These are phyloP conservation scores for Komagataea norvegica DNA, from an alignment of 1,139 yeast genomes.

Conservation along the genomic window DNA sequence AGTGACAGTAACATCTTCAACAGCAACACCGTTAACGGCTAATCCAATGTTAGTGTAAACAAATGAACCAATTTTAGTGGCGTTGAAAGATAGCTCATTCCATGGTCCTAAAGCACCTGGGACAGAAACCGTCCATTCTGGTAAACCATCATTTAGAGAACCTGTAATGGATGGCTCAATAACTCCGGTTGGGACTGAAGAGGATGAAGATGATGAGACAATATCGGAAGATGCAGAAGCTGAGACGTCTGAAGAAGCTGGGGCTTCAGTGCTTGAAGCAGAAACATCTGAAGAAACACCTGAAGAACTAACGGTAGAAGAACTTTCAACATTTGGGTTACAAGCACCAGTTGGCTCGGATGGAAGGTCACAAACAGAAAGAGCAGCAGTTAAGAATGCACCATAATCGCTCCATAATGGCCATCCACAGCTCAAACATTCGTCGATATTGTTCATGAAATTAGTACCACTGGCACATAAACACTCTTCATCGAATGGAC, in stretches of 20 bases:
- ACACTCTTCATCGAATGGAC: conserved; percentile 6
- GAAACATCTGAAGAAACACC: background rate
- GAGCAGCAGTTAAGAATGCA: conserved; percentile 1
- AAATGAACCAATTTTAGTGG: conserved; percentile 6
- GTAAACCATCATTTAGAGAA: conserved; percentile 1
- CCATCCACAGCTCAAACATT: conserved; percentile 11
- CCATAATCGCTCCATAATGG: conserved; percentile 6
- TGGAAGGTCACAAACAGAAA: conserved; percentile 2
- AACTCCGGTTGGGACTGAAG: no score
- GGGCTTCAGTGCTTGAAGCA: background rate
- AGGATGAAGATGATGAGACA: no score
- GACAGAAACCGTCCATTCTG: conserved; percentile 4
- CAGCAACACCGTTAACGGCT: background rate
- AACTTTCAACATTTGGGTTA: background rate
- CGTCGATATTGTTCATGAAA: background rate
- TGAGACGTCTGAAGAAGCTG: background rate
- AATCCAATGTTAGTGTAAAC: conserved; percentile 1
- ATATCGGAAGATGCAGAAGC: no score
- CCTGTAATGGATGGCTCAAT: conserved; percentile 1
- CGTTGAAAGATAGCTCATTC: conserved; percentile 1
- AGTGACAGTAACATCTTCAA: background rate
- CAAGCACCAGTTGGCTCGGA: conserved; percentile 13
- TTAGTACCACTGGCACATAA: conserved; percentile 2
- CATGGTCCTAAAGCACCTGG: conserved; percentile 10
- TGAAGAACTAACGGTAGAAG: background rate